Base-by-base conservation (phyloP, 495 filamentous ascomycete species). In the Penicillium arizonense region DNA sequence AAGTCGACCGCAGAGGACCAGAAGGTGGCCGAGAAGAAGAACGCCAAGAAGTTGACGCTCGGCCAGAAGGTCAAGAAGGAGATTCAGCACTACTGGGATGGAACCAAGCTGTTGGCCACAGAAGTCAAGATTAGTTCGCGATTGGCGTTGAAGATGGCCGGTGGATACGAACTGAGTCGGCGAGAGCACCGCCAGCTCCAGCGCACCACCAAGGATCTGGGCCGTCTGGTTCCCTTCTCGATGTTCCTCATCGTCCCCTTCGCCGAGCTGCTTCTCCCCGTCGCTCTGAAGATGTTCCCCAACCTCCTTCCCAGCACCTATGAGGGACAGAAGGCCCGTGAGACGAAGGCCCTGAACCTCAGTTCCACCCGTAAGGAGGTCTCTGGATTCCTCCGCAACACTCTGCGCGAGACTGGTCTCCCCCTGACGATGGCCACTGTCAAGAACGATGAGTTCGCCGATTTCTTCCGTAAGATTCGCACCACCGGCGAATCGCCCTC, bases 191-290 rank as follows among this genome's bases (percentile, higher is more conserved):
- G 91, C 59, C 92, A 89, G 83, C 80, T 99, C 30, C 86, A 88
- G 72, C 83, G 94, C 55, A 99, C 94, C 2, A 89, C 95, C 28
- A 89, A 92, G 65, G 94, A 99, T 77, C 78, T 99, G 36, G 90
- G 84, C 34, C 93, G 94, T 5, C 74, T 99, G 44, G 88, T 99
- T 35, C 95, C 94, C 3, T 97, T 99, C 67, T 96, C 91, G 6
- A 88, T 96, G 59, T 97, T 99, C 73, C 77, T 97, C 65, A 91
- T 99, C 53, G 90, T 99, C 34, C 95, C 94, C 1, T 96, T 97
- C 59, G 94, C 91, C 48, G 94, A 99, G 69, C 76, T 96, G 21
- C 82, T 99, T n/a, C 83, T 99, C 10, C 94, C 94, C 20, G 76
- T 99, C 44, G 95, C 91, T 13, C 78, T 99, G 21, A 94, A 87